These are phyloP conservation scores for Diplodia sapinea DNA, from an alignment of 2,329 filamentous ascomycete genomes.

Conservation along the genomic window DNA sequence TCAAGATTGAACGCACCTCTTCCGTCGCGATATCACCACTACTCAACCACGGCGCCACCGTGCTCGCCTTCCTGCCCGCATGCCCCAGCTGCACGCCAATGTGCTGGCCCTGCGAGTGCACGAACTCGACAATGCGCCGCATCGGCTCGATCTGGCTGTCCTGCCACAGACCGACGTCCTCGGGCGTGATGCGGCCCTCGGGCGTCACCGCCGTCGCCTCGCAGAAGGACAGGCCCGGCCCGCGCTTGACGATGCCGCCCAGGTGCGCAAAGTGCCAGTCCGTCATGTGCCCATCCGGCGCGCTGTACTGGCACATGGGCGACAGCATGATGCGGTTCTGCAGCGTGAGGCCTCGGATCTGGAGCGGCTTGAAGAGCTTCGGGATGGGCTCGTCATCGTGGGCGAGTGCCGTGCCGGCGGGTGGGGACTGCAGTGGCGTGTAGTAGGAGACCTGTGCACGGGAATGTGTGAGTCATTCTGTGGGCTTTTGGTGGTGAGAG, in stretches of 20 bases:
- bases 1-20: slow-evolving; percentile 39
- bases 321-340: slow-evolving; percentile 71
- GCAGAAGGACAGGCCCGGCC: slow-evolving; percentile 74
- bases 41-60: slow-evolving; percentile 68
- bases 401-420: slow-evolving; percentile 54
- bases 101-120: slow-evolving; percentile 77
- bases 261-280: slow-evolving; percentile 84
- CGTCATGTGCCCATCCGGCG: slow-evolving; percentile 73
- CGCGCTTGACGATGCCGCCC: slow-evolving; percentile 76
- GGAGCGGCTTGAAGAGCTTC: slow-evolving; percentile 65
- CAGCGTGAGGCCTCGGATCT: slow-evolving; percentile 64
- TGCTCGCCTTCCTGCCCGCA: slow-evolving; percentile 70
- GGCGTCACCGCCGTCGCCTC: slow-evolving; percentile 79
- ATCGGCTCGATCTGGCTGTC: slow-evolving; percentile 80
- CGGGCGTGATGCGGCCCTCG: slow-evolving; percentile 81
- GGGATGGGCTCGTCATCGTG: slow-evolving; percentile 54
- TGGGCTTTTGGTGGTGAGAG: not conserved
- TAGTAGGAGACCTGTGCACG: slow-evolving; percentile 52
- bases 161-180: slow-evolving; percentile 81
- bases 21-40: slow-evolving; percentile 61
- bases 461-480: slow-evolving; percentile 31
- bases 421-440: slow-evolving; percentile 54
- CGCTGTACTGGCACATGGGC: slow-evolving; percentile 70
- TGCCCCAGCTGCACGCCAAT: slow-evolving; percentile 83
- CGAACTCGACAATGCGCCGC: slow-evolving; percentile 74